Evolutionary conservation across 495 filamentous ascomycete genomes (phyloP).

Genomic region (Pseudomonodictys pantanalensis): DNA sequence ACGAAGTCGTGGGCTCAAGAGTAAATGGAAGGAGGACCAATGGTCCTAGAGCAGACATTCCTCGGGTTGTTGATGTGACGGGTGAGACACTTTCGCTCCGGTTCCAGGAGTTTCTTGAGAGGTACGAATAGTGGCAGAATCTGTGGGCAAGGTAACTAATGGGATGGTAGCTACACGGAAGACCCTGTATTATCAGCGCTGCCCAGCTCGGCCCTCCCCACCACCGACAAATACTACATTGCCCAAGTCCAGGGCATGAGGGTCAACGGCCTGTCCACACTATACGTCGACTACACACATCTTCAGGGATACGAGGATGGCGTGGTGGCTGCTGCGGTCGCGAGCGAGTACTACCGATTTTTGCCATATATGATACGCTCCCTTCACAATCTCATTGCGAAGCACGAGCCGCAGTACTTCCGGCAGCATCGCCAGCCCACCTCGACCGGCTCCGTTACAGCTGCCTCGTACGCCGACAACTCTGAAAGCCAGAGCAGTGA

Average conservation of each 20-base stretch:
- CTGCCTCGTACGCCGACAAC: conserved; percentile 64
- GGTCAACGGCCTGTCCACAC: conserved; percentile 82
- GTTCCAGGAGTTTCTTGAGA: conserved; percentile 87
- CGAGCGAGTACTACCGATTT: conserved; percentile 90
- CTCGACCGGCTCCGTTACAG: conserved; percentile 56
- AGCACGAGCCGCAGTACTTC: conserved; percentile 93
- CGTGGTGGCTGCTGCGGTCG: conserved; percentile 76
- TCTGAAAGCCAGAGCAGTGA: conserved; percentile 61
- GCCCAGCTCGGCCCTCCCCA: conserved; percentile 63
- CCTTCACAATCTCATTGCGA: conserved; percentile 87
- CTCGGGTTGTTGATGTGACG: conserved; percentile 80
- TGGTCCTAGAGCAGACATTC: conserved; percentile 63
- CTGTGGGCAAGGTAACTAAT: conserved; percentile 16
- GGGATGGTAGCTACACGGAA: conserved; percentile 62
- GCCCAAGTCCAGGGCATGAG: conserved; percentile 90
- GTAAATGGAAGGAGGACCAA: conserved; percentile 57
- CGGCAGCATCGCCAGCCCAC: conserved; percentile 79
- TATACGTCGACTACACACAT: conserved; percentile 96
- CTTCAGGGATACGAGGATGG: conserved; percentile 64
- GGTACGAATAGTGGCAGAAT: conserved; percentile 47
- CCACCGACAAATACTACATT: conserved; percentile 92
- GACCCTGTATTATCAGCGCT: conserved; percentile 66
- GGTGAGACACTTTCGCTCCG: conserved; percentile 79
- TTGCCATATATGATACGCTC: conserved; percentile 86
- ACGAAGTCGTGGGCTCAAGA: conserved; percentile 57